Evolutionary conservation across 768 basidiomycete species (phyloP).

Genomic region (Kwoniella newhampshirensis): DNA sequence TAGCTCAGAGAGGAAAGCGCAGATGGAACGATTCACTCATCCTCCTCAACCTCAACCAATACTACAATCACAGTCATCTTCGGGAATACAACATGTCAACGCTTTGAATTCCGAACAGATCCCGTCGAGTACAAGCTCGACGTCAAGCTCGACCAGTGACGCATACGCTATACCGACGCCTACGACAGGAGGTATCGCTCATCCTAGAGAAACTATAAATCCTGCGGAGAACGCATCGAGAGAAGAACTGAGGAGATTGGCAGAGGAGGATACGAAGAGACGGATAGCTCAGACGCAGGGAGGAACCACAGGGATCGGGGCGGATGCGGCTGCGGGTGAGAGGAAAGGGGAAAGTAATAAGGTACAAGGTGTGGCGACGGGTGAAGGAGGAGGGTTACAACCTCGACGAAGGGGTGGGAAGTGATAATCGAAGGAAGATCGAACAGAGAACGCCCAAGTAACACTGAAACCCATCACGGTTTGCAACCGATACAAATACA

Average conservation of each 20-base stretch:
- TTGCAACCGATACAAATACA: no score
- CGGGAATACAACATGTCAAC: conserved; percentile 7
- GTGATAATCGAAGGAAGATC: background rate
- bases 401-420: conserved; percentile 21
- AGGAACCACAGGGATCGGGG: no score
- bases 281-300: conserved; percentile 24
- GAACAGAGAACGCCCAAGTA: no score
- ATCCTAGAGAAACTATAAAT: conserved; percentile 29
- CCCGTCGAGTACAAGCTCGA: background rate
- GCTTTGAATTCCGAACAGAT: conserved; percentile 10
- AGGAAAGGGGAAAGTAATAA: no score
- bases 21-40: conserved; percentile 1
- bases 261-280: conserved; percentile 46
- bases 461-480: no score
- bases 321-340: no score
- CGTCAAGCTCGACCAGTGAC: background rate
- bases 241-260: conserved; percentile 38
- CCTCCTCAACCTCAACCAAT: background rate
- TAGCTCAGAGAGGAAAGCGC: conserved; percentile 5
- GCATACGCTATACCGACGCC: conserved; percentile 35
- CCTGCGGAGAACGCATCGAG: conserved; percentile 24
- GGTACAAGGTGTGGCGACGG: conserved; percentile 1
- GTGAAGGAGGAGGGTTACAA: conserved; percentile 10
- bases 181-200: conserved; percentile 12
- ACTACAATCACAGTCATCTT: background rate